A percentile compares a stretch with the other conserved stretches of the same genome.
Evolutionary conservation across 495 filamentous ascomycete species (phyloP).

Genomic region (Tetracladium marchalianum): DNA sequence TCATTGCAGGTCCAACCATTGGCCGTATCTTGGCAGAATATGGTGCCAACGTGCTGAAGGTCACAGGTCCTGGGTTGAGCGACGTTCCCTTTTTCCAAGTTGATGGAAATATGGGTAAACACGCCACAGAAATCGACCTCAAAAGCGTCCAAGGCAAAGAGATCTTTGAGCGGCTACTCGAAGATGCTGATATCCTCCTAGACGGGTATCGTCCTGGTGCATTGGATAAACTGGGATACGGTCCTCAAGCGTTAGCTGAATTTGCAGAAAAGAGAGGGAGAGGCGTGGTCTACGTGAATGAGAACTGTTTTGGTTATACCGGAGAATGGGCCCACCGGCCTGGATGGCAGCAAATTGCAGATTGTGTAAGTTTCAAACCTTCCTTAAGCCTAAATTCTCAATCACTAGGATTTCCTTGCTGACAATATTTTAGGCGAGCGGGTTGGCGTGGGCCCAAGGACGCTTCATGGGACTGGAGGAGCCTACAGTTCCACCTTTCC

Average conservation of each 20-base stretch:
- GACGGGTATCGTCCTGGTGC: conserved; percentile 60
- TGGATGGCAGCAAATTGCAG: conserved; percentile 49
- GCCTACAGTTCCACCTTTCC: conserved; percentile 20
- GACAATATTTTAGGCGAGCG: conserved; percentile 34
- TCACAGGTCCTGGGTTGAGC: conserved; percentile 55
- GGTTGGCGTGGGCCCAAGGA: conserved; percentile 67
- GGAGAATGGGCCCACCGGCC: conserved; percentile 37
- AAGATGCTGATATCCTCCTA: conserved; percentile 46
- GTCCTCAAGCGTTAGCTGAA: conserved; percentile 35
- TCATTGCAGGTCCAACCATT: conserved; percentile 54
- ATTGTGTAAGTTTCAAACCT: conserved; percentile 28
- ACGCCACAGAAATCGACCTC: conserved; percentile 35
- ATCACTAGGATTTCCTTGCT: background rate
- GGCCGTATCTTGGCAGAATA: conserved; percentile 57
- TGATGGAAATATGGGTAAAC: conserved; percentile 62
- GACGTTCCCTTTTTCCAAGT: conserved; percentile 78
- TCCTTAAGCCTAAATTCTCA: background rate
- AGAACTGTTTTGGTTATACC: conserved; percentile 59
- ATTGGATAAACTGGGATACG: conserved; percentile 50
- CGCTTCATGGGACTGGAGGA: conserved; percentile 23
- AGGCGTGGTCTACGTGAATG: conserved; percentile 56
- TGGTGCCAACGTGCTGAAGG: conserved; percentile 48
- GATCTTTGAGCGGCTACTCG: conserved; percentile 38
- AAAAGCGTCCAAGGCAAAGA: conserved; percentile 30
- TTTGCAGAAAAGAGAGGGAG: conserved; percentile 42